Evolutionary conservation across 305 asterid species (phyloP).

Genomic region (Solanum hybrid): DNA sequence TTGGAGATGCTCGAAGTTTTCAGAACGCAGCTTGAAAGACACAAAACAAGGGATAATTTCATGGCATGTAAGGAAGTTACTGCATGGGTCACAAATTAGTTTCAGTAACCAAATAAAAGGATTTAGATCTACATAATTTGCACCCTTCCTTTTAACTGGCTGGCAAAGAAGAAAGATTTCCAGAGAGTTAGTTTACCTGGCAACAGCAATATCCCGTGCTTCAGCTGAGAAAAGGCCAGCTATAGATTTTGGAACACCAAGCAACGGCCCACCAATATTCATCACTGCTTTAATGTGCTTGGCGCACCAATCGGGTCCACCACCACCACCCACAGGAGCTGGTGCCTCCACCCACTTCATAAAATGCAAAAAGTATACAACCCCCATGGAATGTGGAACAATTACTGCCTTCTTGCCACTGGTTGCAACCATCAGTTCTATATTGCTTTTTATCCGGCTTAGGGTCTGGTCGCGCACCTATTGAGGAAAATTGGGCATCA

Average conservation of each 20-base stretch:
- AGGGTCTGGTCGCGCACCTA: slow-evolving; percentile 73
- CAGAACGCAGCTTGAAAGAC: not conserved
- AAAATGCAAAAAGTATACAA: slow-evolving; percentile 70
- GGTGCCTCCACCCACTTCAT: slow-evolving; percentile 98
- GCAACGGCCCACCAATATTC: slow-evolving; percentile 78
- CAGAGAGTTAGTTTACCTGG: slow-evolving; percentile 17
- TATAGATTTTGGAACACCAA: slow-evolving; percentile 53
- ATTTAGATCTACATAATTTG: not conserved
- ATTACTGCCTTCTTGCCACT: slow-evolving; percentile 74
- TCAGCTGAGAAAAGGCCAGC: slow-evolving; percentile 38
- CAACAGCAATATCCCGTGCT: slow-evolving; percentile 37
- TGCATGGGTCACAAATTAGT: not conserved
- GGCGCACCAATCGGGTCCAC: slow-evolving; percentile 92
- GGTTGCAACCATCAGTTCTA: slow-evolving; percentile 77
- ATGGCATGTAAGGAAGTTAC: not conserved
- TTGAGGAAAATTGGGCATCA: slow-evolving; percentile 1
- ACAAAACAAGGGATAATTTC: not conserved
- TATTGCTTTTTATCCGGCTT: slow-evolving; percentile 69
- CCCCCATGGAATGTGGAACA: slow-evolving; percentile 95
- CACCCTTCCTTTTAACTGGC: not conserved
- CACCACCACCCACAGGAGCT: slow-evolving; percentile 92
- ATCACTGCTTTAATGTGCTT: slow-evolving; percentile 74
- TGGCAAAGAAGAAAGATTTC: not conserved
- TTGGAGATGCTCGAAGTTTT: not conserved
- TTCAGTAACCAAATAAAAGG: not conserved